Evolutionary conservation across 2,329 filamentous ascomycete species (phyloP).

Genomic region (Gnomoniopsis smithogilvyi): DNA sequence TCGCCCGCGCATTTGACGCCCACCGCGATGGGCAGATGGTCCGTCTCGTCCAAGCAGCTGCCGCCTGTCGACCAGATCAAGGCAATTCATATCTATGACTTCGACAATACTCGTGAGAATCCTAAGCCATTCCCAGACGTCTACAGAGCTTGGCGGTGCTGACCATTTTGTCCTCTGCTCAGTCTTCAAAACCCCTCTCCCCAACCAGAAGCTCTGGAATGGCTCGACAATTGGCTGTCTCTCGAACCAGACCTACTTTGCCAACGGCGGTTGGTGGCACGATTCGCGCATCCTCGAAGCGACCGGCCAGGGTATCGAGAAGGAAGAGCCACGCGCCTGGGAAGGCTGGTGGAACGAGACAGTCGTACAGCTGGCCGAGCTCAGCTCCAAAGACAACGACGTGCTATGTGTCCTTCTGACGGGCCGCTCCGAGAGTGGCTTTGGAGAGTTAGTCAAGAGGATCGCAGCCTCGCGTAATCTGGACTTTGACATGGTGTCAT

Average conservation of each 20-base stretch:
- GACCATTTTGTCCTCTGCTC: constrained; percentile 15
- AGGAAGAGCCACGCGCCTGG: constrained; percentile 83
- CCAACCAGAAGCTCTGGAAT: constrained; percentile 86
- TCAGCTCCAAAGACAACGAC: constrained; percentile 82
- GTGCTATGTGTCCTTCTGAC: constrained; percentile 84
- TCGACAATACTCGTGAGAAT: constrained; percentile 86
- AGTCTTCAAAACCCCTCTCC: constrained; percentile 90
- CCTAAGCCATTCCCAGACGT: constrained; percentile 2
- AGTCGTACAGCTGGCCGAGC: constrained; percentile 73
- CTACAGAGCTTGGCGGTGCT: background rate
- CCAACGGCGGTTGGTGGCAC: constrained; percentile 96
- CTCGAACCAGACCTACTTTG: constrained; percentile 70
- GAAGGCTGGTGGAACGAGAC: constrained; percentile 96
- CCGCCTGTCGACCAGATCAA: constrained; percentile 61
- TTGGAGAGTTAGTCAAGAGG: constrained; percentile 74
- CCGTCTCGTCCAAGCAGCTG: constrained; percentile 15
- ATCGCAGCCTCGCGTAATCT: constrained; percentile 77
- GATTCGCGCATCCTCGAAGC: constrained; percentile 81
- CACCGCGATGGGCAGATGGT: constrained; percentile 20
- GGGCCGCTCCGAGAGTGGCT: constrained; percentile 74
- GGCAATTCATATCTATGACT: constrained; percentile 90
- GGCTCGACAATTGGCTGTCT: constrained; percentile 73
- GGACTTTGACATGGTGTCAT: constrained; percentile 80
- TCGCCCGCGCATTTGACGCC: constrained; percentile 15
- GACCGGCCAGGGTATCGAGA: constrained; percentile 77